Base-by-base conservation (phyloP, 495 filamentous ascomycete genomes). In the Hyaloscypha finlandica region DNA sequence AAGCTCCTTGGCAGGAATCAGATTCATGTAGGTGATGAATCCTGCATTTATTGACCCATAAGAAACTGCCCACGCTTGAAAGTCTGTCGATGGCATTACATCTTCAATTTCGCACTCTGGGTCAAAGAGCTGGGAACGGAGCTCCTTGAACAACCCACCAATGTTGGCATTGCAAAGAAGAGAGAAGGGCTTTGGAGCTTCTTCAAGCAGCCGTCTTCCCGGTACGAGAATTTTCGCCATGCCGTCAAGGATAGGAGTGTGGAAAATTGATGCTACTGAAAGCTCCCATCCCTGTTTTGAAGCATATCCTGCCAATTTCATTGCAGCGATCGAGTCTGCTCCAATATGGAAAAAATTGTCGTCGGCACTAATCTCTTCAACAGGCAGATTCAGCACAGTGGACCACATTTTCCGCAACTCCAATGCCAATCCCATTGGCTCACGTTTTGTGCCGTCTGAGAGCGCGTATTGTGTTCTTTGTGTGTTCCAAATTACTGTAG, bases 311-410 rank as follows among this genome's bases (percentile, higher is more conserved):
- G 88, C 88, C 54, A 91, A 78, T 74, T 85, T 88, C 83, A 92
- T 91, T 1, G 88, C 88, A 12, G 84, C 82, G 57, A 92, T 89
- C 1, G 88, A 91, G 68, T 92, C 89, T 48, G 89, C 89, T 16
- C 89, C 89, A 9, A 89, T 78, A 29, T 77, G 79, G 68, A 91
- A 79, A 73, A 92, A 91, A 67, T 81, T 85, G 67, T 88, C 81
- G 29, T 83, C 76, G 33, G 85, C 68, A 11, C 79, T 77, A 42
- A 90, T 12, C 45, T 45, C 35, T 37, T 37, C 35, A 37, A 37
- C 14, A 16, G 42, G 1, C 1, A 77, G 57, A n/a, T 52, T 37
- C 20, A 70, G 52, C 11, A 63, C n/a, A 9, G 32, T 56, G 11
- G 19, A 25, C 68, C 68, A 70, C 6, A 70, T 5, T 16, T 64